A percentile compares a stretch with the other conserved stretches of the same genome.
These are phyloP conservation scores for Gremmenia infestans DNA, from an alignment of 2,329 filamentous ascomycete species.

Conservation along the genomic window DNA sequence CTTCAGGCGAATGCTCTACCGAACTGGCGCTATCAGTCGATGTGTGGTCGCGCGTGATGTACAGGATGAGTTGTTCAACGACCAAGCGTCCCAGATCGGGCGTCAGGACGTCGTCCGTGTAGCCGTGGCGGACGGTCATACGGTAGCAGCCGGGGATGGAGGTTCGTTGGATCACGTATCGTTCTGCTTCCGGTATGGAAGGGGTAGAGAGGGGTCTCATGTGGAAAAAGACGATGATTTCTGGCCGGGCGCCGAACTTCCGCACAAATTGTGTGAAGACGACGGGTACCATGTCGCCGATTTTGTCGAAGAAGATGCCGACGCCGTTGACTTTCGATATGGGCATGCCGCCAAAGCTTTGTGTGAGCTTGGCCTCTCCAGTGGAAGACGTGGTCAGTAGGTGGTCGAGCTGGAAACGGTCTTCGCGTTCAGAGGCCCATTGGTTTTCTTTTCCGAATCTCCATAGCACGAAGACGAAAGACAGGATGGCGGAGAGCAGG, in stretches of 20 bases:
- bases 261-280: conserved; percentile 69
- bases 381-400: conserved; percentile 34
- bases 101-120: conserved; percentile 65
- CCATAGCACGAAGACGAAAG: conserved; percentile 67
- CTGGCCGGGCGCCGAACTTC: conserved; percentile 63
- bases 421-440: conserved; percentile 64
- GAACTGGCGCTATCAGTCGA: conserved; percentile 4
- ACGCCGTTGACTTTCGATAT: conserved; percentile 51
- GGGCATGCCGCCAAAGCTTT: conserved; percentile 34
- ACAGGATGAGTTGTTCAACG: conserved; percentile 50
- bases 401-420: conserved; percentile 48
- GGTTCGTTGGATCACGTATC: conserved; percentile 39
- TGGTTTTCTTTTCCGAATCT: conserved; percentile 75
- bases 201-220: conserved; percentile 59
- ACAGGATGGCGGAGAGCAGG: conserved; percentile 56
- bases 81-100: conserved; percentile 57
- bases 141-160: conserved; percentile 60
- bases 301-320: conserved; percentile 77
- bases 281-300: conserved; percentile 57
- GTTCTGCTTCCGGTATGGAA: conserved; percentile 43
- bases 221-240: conserved; percentile 71
- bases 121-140: conserved; percentile 66
- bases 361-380: conserved; percentile 35
- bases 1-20: conserved; percentile 21
- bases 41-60: conserved; percentile 37